A percentile compares a stretch with the other conserved stretches of the same genome.
phyloP scores from a whole-genome alignment of 1,139 yeast species.

The Pichia sp. region DNA sequence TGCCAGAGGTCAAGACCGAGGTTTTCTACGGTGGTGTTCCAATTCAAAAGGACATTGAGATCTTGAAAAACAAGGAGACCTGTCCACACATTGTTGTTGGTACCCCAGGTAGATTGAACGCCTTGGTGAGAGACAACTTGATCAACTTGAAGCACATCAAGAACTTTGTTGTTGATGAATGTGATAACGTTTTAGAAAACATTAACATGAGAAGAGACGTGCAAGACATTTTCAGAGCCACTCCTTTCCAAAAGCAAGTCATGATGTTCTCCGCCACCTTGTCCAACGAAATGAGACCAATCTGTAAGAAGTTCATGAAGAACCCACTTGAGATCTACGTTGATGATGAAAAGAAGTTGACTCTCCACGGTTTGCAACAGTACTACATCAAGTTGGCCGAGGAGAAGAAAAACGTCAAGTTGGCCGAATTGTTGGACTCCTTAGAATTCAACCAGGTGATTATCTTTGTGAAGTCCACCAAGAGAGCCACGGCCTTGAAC shows the following conservation, averaged over 20 bases:
- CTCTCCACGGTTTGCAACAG: conserved; percentile 97
- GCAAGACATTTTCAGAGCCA: conserved; percentile 94
- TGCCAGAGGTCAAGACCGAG: conserved; percentile 96
- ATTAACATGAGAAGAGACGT: conserved; percentile 95
- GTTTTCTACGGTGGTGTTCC: conserved; percentile 97
- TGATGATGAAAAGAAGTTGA: conserved; percentile 95
- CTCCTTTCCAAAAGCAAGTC: conserved; percentile 98
- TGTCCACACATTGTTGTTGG: conserved; percentile 97
- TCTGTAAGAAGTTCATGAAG: conserved; percentile 97
- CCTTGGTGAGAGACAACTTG: conserved; percentile 86
- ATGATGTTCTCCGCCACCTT: conserved; percentile 99
- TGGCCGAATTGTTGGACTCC: conserved; percentile 87
- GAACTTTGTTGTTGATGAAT: conserved; percentile 95
- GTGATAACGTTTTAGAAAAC: conserved; percentile 94
- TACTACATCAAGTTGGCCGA: conserved; percentile 87
- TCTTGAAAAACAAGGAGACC: conserved; percentile 86
- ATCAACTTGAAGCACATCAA: conserved; percentile 85
- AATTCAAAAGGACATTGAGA: conserved; percentile 79
- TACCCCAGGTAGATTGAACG: conserved; percentile 96
- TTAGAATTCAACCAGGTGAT: conserved; percentile 98
- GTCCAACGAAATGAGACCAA: conserved; percentile 90
- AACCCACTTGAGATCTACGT: conserved; percentile 96
- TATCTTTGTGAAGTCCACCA: conserved; percentile 88
- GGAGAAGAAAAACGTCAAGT: conserved; percentile 88
- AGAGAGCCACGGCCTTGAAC: conserved; percentile 90